A percentile compares a stretch with the other conserved stretches of the same genome.
phyloP scores from a whole-genome alignment of 768 basidiomycete genomes.

The Russula lepida region DNA sequence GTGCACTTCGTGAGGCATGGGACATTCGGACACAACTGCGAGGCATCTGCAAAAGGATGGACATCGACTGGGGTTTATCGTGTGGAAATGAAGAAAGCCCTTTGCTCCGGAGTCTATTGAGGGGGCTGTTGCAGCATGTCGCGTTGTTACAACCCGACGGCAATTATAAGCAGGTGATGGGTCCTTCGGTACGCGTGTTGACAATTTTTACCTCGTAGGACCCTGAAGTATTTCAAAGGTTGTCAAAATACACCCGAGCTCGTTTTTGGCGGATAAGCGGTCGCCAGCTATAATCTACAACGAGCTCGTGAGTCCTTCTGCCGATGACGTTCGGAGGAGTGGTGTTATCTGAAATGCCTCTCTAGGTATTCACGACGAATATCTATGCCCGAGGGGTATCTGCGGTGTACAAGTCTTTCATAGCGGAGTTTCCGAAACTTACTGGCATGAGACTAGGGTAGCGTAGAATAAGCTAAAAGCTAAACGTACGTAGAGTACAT shows the following conservation, averaged over 20 bases:
- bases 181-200: constrained; percentile 44
- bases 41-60: constrained; percentile 49
- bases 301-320: constrained; percentile 61
- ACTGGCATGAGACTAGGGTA: constrained; percentile 1
- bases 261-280: constrained; percentile 72
- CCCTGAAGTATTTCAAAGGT: constrained; percentile 33
- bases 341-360: not conserved
- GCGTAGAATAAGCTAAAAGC: too few species aligned
- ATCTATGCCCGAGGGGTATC: constrained; percentile 93
- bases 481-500: too few species aligned
- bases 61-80: constrained; percentile 50
- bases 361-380: constrained; percentile 67
- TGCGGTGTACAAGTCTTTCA: constrained; percentile 53
- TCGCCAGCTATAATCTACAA: constrained; percentile 85
- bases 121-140: constrained; percentile 74
- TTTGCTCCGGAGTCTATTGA: constrained; percentile 61
- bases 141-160: constrained; percentile 83
- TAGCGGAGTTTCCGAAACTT: constrained; percentile 25
- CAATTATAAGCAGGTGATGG: constrained; percentile 76
- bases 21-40: constrained; percentile 77
- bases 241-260: constrained; percentile 89
- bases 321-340: not conserved
- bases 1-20: constrained; percentile 67
- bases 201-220: not conserved
- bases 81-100: constrained; percentile 59